Percentiles rank a stretch among this genome's conserved stretches.
These are phyloP conservation scores for Cordyceps militaris DNA, from an alignment of 2,329 filamentous ascomycete genomes.

Conservation along the genomic window DNA sequence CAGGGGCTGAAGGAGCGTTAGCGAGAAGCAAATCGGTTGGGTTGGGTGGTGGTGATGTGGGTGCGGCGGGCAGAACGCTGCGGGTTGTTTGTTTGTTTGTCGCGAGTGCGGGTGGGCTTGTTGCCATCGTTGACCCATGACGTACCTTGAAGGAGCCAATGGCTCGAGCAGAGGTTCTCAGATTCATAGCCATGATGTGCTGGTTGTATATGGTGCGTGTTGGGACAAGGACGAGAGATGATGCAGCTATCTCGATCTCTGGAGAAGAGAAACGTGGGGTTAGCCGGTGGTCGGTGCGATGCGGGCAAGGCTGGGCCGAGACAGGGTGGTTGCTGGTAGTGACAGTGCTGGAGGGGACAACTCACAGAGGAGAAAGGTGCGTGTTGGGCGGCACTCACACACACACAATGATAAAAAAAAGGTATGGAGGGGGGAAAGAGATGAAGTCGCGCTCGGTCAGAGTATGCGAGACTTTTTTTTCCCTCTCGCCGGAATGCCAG, in stretches of 20 bases:
- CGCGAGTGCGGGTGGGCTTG: not conserved
- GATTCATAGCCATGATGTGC: conserved; percentile 54
- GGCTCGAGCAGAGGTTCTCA: conserved; percentile 55
- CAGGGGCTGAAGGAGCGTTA: conserved; percentile 20
- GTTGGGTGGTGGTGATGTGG: not conserved
- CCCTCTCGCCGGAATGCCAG: not conserved
- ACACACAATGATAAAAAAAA: not conserved
- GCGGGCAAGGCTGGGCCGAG: not conserved
- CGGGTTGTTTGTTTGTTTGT: not conserved
- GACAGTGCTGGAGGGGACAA: not conserved
- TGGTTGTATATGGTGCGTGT: conserved; percentile 1
- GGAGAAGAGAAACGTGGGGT: conserved; percentile 9
- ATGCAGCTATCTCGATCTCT: conserved; percentile 9
- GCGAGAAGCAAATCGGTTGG: not conserved
- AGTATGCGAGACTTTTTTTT: conserved; percentile 10
- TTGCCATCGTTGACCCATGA: not conserved
- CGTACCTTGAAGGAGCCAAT: conserved; percentile 58
- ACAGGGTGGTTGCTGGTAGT: not conserved
- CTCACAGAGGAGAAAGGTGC: not conserved
- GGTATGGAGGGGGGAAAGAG: not conserved
- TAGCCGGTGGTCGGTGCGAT: conserved; percentile 11
- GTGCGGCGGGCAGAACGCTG: not conserved
- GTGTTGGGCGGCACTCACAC: not conserved
- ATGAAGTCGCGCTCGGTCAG: not conserved
- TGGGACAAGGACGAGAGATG: not conserved